Evolutionary conservation across 1,139 yeast species (phyloP).

Genomic region (Scheffersomyces illinoinensis): DNA sequence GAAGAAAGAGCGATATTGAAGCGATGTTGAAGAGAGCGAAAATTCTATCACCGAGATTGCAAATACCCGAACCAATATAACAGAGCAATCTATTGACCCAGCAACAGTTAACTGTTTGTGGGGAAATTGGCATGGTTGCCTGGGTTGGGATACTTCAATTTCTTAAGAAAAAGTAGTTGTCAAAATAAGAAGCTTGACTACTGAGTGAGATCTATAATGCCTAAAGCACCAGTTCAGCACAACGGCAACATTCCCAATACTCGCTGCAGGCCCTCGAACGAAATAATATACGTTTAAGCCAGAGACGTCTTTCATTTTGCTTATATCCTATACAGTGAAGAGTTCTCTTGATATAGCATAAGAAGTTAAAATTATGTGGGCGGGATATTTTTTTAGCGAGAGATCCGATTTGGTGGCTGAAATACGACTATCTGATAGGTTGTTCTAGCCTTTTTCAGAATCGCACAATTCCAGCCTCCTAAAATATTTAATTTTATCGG

Average conservation of each 20-base stretch:
- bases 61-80: background rate
- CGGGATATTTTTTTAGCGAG: background rate
- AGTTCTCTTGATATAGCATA: no score
- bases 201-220: no score
- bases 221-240: background rate
- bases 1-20: no score
- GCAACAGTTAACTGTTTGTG: background rate
- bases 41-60: background rate
- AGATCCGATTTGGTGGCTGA: background rate
- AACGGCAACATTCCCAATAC: background rate
- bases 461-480: background rate
- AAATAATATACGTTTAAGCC: no score
- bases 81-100: background rate
- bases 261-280: background rate
- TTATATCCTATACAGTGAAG: background rate
- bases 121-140: background rate
- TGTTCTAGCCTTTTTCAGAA: background rate
- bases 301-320: background rate
- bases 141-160: background rate
- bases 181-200: background rate
- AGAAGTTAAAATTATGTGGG: background rate
- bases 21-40: background rate
- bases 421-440: background rate
- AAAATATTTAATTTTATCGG: background rate
- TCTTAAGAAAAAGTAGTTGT: no score